Percentiles rank a stretch among this genome's conserved stretches.
Conservation (phyloP, 352 stramenopile species). For the Pythium dissotocum region DNA sequence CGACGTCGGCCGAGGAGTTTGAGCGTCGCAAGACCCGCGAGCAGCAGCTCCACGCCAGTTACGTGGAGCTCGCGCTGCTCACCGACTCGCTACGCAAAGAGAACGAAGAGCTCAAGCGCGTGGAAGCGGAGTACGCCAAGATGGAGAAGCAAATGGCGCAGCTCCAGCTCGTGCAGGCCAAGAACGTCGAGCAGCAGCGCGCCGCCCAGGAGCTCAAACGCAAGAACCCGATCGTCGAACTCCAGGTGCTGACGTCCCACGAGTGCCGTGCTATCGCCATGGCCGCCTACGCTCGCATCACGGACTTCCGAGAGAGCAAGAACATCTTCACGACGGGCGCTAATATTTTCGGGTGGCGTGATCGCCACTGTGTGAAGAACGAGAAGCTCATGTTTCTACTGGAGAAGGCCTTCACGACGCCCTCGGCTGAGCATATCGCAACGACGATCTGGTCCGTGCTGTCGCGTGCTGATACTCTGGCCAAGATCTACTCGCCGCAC, state of each 20-base stretch:
- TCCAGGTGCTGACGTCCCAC: conserved; percentile 41
- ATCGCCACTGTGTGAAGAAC: conserved; percentile 50
- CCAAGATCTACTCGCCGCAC: conserved; percentile 51
- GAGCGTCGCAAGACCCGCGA: conserved; percentile 19
- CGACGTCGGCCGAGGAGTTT: conserved; percentile 20
- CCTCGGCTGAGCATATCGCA: conserved; percentile 40
- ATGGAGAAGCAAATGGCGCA: conserved; percentile 55
- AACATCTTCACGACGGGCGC: conserved; percentile 52
- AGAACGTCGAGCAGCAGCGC: conserved; percentile 29
- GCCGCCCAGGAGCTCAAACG: conserved; percentile 45
- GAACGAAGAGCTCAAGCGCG: conserved; percentile 50
- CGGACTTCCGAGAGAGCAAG: conserved; percentile 52
- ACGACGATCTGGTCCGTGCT: conserved; percentile 50
- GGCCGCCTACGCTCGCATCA: conserved; percentile 47
- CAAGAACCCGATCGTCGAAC: conserved; percentile 40
- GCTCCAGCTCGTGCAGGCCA: conserved; percentile 40
- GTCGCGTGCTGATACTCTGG: conserved; percentile 44
- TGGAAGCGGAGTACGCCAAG: conserved; percentile 41
- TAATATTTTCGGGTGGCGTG: conserved; percentile 67
- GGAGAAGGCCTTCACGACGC: conserved; percentile 57
- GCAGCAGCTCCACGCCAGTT: conserved; percentile 35
- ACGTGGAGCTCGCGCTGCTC: conserved; percentile 54
- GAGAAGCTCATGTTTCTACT: conserved; percentile 68
- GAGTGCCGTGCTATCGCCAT: conserved; percentile 52
- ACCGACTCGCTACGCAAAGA: conserved; percentile 51